A percentile compares a stretch with the other conserved stretches of the same genome.
phyloP scores from a whole-genome alignment of 257 asterid genomes.

The Fraxinus pennsylvanica region DNA sequence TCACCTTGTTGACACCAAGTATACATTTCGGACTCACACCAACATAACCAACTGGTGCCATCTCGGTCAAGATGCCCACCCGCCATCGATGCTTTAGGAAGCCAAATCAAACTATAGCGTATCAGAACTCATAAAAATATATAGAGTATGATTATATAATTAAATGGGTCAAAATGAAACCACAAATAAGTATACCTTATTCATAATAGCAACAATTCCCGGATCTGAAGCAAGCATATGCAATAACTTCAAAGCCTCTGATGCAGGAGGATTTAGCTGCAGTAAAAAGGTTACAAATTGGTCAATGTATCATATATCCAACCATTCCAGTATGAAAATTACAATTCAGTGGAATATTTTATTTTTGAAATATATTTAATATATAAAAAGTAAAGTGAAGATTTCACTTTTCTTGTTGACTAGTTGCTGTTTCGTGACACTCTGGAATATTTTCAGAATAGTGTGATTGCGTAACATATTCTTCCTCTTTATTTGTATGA shows the following conservation, averaged over 20 bases:
- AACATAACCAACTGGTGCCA: slow-evolving; percentile 98
- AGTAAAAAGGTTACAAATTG: slow-evolving; percentile 2
- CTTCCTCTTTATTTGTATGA: not conserved
- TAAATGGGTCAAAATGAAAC: slow-evolving; percentile 17
- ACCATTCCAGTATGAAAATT: not conserved
- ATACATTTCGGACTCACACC: slow-evolving; percentile 85
- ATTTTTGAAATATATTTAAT: not conserved
- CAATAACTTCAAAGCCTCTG: slow-evolving; percentile 74
- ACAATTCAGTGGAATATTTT: not conserved
- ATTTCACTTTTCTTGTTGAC: not conserved
- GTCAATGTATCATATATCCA: slow-evolving; percentile 5
- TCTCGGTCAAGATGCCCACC: slow-evolving; percentile 87
- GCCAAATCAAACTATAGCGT: slow-evolving; percentile 32
- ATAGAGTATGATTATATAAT: slow-evolving; percentile 15
- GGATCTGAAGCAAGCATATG: slow-evolving; percentile 97
- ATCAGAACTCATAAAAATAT: slow-evolving; percentile 18
- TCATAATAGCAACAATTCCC: slow-evolving; percentile 93
- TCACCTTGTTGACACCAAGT: slow-evolving; percentile 92
- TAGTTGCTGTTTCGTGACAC: not conserved
- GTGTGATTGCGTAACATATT: not conserved
- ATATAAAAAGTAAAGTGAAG: not conserved
- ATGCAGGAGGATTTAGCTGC: slow-evolving; percentile 88
- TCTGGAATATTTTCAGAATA: not conserved
- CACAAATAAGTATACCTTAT: slow-evolving; percentile 56
- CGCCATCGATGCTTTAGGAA: slow-evolving; percentile 84